Evolutionary conservation across 176 grass and related monocot genomes (phyloP), one percentile per base, ranked within the genome.

Genomic region (Leersia perrieri): DNA sequence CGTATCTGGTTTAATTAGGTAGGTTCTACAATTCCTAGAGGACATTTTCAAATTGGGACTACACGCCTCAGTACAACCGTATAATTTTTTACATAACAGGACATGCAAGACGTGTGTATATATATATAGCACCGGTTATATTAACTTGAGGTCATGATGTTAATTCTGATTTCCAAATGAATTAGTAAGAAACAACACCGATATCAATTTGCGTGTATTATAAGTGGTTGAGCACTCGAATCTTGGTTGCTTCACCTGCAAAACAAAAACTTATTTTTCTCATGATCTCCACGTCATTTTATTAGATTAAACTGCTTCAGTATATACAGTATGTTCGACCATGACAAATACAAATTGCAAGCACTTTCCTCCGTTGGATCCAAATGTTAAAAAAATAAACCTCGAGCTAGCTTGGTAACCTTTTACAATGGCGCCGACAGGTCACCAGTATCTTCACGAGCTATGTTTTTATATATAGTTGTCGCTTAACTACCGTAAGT

Each of bases 351-450:
- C 40, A 35, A n/a, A n/a, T n/a, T n/a, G n/a, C 64, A 47, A 20
- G 40, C 14, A 18, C 69, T 51, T 31, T 33, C 58, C 69, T 33
- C 58, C 69, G 29, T 73, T 82, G 13, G 4, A 73, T 32, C 25
- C 2, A 35, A 35, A 73, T 28, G 22, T 64, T 49, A 45, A 0
- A 55, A 58, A 53, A 45, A 83, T 18, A 53, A 74, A 74, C 10
- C 70, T 44, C 49, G 20, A 53, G 49, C 41, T 23, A 83, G 40
- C 10, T 30, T 26, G 14, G 53, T 49, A 66, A 55, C 45, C 23
- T 53, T 66, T 30, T 53, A 39, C n/a, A 74, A 66, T 53, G 70
- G 23, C 70, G 11, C 60, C 41, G 70, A 83, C 80, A 66, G 80
- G 29, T 73, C 57, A 49, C 39, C 4, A 28, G 39, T 45, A 27